These are phyloP conservation scores for Chaetoscypha palmicola DNA, from an alignment of 2,329 filamentous ascomycete species.

Conservation along the genomic window DNA sequence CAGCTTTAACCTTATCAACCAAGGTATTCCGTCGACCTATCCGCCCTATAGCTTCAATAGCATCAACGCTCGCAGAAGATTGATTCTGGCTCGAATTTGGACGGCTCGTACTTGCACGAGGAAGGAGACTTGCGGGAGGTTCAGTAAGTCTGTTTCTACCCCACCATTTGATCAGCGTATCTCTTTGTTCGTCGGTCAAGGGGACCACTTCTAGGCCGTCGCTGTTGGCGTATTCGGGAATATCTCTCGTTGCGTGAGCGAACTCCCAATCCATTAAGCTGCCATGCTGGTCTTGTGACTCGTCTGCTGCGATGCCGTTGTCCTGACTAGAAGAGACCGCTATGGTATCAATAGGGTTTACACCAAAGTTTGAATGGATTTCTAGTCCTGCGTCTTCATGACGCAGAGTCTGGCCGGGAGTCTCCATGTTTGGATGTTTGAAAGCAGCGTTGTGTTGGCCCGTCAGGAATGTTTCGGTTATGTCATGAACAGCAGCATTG, in stretches of 20 bases:
- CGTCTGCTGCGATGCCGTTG: too few relatives aligned
- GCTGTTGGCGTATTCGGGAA: neutral
- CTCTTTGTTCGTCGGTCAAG: neutral
- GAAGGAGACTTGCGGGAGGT: neutral
- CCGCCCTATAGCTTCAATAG: neutral
- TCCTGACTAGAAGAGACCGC: too few relatives aligned
- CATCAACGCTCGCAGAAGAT: neutral
- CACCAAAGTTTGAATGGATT: too few relatives aligned
- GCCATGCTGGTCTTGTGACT: too few relatives aligned
- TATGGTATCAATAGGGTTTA: neutral
- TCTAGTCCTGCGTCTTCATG: too few relatives aligned
- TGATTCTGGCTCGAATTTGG: neutral
- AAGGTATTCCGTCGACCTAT: neutral
- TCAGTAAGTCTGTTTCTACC: conserved; percentile 2
- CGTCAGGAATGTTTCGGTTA: neutral
- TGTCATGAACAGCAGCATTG: neutral
- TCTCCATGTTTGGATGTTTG: neutral
- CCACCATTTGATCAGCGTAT: conserved; percentile 7
- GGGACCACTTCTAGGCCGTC: neutral
- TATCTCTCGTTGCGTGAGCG: neutral
- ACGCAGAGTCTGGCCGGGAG: neutral
- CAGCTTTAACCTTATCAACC: conserved; percentile 1
- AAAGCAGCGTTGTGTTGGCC: neutral
- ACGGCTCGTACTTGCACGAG: neutral
- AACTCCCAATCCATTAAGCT: neutral